These are phyloP conservation scores for Chlorella ohadii DNA, from an alignment of 139 green algal genomes.

Conservation along the genomic window DNA sequence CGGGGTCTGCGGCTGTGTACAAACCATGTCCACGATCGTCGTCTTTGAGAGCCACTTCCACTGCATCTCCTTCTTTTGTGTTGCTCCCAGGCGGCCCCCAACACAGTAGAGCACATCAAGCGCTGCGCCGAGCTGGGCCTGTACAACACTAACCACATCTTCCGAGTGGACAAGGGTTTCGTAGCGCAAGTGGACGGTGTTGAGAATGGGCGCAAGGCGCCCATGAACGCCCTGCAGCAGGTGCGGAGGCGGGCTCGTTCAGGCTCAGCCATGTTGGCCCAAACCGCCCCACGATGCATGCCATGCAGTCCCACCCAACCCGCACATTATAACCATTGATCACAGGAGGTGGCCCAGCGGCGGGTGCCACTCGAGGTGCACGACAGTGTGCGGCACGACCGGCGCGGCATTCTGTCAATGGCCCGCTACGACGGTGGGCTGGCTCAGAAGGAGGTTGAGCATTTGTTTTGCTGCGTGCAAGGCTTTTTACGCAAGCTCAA, in stretches of 20 bases:
- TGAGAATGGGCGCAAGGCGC: constrained; percentile 52
- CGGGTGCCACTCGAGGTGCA: constrained; percentile 85
- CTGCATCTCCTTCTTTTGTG: too few relatives aligned
- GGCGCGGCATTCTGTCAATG: constrained; percentile 85
- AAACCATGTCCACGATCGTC: too few relatives aligned
- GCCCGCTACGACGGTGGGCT: constrained; percentile 61
- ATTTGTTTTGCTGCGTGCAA: too few relatives aligned
- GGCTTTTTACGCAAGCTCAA: too few relatives aligned
- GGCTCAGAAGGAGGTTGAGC: background rate
- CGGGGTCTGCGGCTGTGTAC: background rate
- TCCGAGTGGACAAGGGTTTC: constrained; percentile 90
- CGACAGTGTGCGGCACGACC: constrained; percentile 66
- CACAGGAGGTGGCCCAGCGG: constrained; percentile 63
- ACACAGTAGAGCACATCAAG: constrained; percentile 84
- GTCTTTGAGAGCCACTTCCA: too few relatives aligned
- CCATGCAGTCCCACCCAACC: too few relatives aligned
- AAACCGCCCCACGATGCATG: too few relatives aligned
- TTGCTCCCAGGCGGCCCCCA: constrained; percentile 58
- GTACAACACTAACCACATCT: constrained; percentile 88
- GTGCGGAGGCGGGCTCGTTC: background rate
- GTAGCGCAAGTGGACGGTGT: constrained; percentile 89
- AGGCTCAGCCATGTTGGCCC: too few relatives aligned
- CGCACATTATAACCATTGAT: too few relatives aligned
- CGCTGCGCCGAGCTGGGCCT: constrained; percentile 66
- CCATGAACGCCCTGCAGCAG: constrained; percentile 66